A percentile compares a stretch with the other conserved stretches of the same genome.
These are phyloP conservation scores for Aspergillus neotritici DNA, from an alignment of 2,329 filamentous ascomycete genomes.

Conservation along the genomic window DNA sequence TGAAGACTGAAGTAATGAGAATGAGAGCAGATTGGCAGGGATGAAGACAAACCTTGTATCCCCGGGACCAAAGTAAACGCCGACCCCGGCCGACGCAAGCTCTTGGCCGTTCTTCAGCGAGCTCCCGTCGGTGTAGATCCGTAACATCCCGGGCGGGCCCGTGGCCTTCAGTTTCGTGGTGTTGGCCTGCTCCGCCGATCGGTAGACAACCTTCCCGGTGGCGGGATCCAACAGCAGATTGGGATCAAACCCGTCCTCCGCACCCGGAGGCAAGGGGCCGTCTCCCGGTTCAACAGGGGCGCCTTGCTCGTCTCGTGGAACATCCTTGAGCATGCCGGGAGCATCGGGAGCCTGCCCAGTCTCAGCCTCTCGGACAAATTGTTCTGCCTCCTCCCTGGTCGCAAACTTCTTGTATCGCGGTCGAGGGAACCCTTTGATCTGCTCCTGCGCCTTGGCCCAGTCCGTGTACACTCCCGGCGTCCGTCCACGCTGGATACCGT, in stretches of 20 bases:
- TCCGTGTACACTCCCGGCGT: constrained; percentile 58
- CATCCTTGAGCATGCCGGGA: constrained; percentile 38
- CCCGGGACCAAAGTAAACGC: constrained; percentile 59
- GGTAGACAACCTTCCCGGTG: constrained; percentile 52
- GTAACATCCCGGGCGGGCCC: constrained; percentile 47
- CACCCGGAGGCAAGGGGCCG: constrained; percentile 50
- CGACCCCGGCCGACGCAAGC: constrained; percentile 55
- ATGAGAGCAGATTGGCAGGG: not conserved
- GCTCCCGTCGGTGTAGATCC: constrained; percentile 61
- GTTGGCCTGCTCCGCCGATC: constrained; percentile 47
- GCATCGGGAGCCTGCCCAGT: constrained; percentile 31
- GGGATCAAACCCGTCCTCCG: constrained; percentile 58
- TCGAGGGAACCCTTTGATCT: constrained; percentile 68
- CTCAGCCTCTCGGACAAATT: constrained; percentile 55
- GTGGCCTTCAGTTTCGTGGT: constrained; percentile 42
- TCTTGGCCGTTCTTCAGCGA: constrained; percentile 53
- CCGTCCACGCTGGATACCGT: constrained; percentile 55
- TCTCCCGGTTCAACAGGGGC: constrained; percentile 47
- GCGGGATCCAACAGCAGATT: constrained; percentile 50
- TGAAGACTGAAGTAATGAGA: constrained; percentile 8
- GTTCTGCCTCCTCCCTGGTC: constrained; percentile 66
- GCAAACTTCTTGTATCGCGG: constrained; percentile 64
- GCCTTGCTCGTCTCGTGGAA: constrained; percentile 39
- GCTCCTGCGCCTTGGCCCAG: constrained; percentile 65
- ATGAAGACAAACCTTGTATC: constrained; percentile 47